Conservation (phyloP, 1,284 basidiomycete species). For the Pseudozyma thailandica region DNA sequence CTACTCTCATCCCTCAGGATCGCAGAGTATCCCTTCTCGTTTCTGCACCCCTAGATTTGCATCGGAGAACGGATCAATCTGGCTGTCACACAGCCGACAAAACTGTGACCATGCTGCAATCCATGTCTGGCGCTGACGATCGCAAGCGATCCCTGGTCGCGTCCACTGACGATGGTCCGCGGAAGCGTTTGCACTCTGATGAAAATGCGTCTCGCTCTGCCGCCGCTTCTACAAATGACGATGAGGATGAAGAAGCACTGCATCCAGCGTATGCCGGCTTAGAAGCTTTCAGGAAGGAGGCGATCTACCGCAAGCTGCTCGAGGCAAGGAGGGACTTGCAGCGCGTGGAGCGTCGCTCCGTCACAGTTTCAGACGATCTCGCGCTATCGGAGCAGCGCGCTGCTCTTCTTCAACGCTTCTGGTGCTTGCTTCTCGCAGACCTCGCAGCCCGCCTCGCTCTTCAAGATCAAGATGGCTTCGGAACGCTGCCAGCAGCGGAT, state of each 20-base stretch:
- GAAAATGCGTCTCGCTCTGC: constrained; percentile 15
- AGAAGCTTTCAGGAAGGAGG: constrained; percentile 62
- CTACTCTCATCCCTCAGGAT: not conserved
- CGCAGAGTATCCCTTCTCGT: not conserved
- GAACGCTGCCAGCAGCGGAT: constrained; percentile 17
- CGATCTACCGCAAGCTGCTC: constrained; percentile 61
- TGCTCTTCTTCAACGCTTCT: constrained; percentile 51
- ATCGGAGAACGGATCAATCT: not conserved
- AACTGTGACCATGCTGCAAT: constrained; percentile 31
- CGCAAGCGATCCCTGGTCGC: constrained; percentile 52
- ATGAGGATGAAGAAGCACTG: constrained; percentile 36
- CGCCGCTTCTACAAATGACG: constrained; percentile 28
- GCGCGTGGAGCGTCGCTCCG: constrained; percentile 35
- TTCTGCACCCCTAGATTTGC: not conserved
- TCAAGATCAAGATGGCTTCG: constrained; percentile 35
- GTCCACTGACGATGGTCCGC: constrained; percentile 26
- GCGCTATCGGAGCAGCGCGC: constrained; percentile 39
- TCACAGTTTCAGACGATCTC: constrained; percentile 28
- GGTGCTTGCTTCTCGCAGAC: constrained; percentile 44
- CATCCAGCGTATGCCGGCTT: constrained; percentile 32
- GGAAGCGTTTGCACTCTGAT: constrained; percentile 47
- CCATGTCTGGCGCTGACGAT: constrained; percentile 45
- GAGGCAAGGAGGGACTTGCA: constrained; percentile 53
- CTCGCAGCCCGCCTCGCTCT: constrained; percentile 34
- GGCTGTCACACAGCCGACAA: not conserved